Conservation (phyloP, 495 filamentous ascomycete species). For the Arthonia radiata region DNA sequence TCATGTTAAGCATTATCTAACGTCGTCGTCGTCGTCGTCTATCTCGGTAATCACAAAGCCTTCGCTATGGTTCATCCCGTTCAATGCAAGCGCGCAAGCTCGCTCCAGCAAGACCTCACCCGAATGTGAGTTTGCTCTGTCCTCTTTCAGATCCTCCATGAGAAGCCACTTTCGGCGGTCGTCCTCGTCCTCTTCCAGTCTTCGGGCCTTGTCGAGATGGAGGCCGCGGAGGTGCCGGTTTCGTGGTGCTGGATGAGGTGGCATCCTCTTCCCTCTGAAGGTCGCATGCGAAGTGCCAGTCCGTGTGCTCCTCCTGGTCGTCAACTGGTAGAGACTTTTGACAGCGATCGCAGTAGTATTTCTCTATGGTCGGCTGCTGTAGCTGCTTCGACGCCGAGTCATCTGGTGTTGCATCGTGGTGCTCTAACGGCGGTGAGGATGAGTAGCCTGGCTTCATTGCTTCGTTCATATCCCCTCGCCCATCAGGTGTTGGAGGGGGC, state of each 20-base stretch:
- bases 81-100: no score
- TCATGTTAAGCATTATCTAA: no score
- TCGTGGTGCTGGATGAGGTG: not conserved
- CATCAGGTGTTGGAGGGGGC: constrained; percentile 1
- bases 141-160: constrained; percentile 10
- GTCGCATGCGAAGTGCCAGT: constrained; percentile 90
- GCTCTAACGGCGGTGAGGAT: constrained; percentile 6
- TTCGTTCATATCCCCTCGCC: not conserved
- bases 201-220: constrained; percentile 3
- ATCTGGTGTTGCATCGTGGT: not conserved
- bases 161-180: constrained; percentile 3
- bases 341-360: constrained; percentile 43
- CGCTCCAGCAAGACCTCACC: no score
- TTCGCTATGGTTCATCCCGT: no score
- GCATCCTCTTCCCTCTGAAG: constrained; percentile 35
- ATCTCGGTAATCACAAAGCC: no score
- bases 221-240: not conserved
- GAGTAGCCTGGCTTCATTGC: constrained; percentile 1
- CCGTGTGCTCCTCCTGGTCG: constrained; percentile 52
- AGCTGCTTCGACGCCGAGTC: constrained; percentile 9
- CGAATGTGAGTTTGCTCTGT: constrained; percentile 15
- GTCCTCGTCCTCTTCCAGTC: constrained; percentile 5
- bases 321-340: constrained; percentile 25
- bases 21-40: no score
- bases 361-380: constrained; percentile 11